Percentiles rank a stretch among this genome's conserved stretches.
phyloP scores from a whole-genome alignment of 2,329 filamentous ascomycete species.

The Aspergillus quadrilineatus region DNA sequence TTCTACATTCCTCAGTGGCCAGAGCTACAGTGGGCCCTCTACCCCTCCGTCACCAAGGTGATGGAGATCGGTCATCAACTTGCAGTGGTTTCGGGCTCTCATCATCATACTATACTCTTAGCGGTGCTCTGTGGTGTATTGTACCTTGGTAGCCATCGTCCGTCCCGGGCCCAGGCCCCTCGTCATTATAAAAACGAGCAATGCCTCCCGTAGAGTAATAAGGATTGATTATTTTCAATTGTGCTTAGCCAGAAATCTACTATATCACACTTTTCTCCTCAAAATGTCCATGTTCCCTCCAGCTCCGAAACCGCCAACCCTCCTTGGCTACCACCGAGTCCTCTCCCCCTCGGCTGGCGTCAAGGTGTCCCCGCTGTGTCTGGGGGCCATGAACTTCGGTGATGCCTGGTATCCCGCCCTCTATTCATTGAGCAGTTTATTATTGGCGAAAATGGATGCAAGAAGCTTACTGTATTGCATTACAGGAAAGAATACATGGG shows the following conservation, averaged over 20 bases:
- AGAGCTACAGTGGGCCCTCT: too few species aligned
- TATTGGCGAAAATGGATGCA: background rate
- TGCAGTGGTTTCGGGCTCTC: background rate
- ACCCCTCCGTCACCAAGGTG: too few species aligned
- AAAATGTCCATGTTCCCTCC: background rate
- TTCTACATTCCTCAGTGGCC: too few species aligned
- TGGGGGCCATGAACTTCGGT: conserved; percentile 58
- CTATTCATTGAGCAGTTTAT: background rate
- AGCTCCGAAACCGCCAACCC: conserved; percentile 14
- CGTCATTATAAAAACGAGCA: background rate
- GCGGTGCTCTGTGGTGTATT: background rate
- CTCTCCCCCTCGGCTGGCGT: conserved; percentile 53
- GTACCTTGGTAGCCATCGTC: background rate
- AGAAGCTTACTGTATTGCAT: background rate
- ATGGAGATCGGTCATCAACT: background rate
- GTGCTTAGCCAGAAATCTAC: too few species aligned
- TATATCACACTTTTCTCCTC: too few species aligned
- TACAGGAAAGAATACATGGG: conserved; percentile 27
- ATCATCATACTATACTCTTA: background rate
- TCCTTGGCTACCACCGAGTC: conserved; percentile 54
- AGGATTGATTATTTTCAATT: too few species aligned
- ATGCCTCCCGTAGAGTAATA: background rate
- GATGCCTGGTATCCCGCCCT: conserved; percentile 43
- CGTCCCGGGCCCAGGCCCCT: background rate
- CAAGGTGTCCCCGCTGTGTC: conserved; percentile 54